Evolutionary conservation across 1,139 yeast species (phyloP), one percentile per base, ranked within the genome.

Genomic region (Williopsis jadinii): DNA sequence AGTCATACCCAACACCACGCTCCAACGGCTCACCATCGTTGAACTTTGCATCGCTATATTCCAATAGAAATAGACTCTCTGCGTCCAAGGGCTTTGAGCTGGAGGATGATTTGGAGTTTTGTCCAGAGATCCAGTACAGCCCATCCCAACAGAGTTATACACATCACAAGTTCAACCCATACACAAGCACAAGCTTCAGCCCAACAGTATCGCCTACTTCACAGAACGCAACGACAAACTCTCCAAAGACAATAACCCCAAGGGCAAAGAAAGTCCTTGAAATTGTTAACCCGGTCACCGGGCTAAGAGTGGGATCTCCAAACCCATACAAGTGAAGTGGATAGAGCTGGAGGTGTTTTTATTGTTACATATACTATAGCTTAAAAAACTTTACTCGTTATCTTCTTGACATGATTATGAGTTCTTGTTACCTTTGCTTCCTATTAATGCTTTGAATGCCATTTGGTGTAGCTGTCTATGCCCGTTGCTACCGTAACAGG

Each of bases 261-360:
- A 66, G 84, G 50, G 70, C 72, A 32, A 76, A 73, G 58, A 77
- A 78, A 52, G 77, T 81, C 6, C 63, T 85, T 56, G 92, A 84
- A 57, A 84, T 84, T 51, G 80, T 85, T 47, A 82, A 84, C 59
- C 95, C 95, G 9, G 77, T 74, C 41, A 84, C 94, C 5, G 87
- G 87, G 38, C 60, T 80, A 66, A 71, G 82, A 55, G 76, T 83
- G 28, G 70, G 70, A 5, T 77, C 84, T 24, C 81, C 85, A 15
- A 47, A 46, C 15, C 70, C 71, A 26, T 52, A 51, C 36, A 58
- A 49, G 41, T 52, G 30, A 28, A n/a, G 30, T 28, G 30, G 30
- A 28, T 28, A n/a, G n/a, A 28, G 30, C 30, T 28, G 5, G 9
- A 28, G 11, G 5, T 11, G 12, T 28, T 28, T 28, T 4, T 19